Base-by-base conservation (phyloP, 345 rosid species). In the Salix caprea region DNA sequence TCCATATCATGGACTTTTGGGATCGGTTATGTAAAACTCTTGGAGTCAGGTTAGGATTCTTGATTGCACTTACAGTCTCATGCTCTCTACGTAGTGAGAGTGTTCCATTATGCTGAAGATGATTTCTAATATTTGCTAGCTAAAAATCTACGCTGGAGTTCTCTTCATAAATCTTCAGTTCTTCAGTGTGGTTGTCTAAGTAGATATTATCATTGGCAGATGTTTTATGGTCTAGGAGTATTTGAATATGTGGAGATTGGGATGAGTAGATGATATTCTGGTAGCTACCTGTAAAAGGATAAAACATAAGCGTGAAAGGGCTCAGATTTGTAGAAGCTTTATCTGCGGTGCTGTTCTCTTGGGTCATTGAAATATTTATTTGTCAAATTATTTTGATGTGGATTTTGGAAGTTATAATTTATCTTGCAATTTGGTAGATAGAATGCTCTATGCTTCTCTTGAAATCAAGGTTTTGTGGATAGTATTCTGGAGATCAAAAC, bases 1-100 rank as follows among this genome's bases (percentile, higher is more conserved):
- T 86, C 70, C 87, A 85, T 67, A 89, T 88, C 44, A 91, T 89
- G 90, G 85, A 87, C 81, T 91, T 91, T 74, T 91, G 92, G 95
- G 92, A 91, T 79, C 89, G 92, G 15, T 74, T 91, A 39, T 89
- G 92, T 79, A 85, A 77, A 65, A 62, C 72, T 50, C 95, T 91
- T 74, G 84, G 80, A 36, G 93, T 87, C 82, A 88, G 95, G 94
- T 90, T 62, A 69, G 71, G 34, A 58, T 67, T 67, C 46, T 69
- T 7, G 12, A 65, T 71, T 65, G 36, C 12, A 16, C 19, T 64
- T 11, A 1, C 19, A 32, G 14, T 23, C 50, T 19, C 66, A 67
- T 75, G 18, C 50, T 21, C 26, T 14, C 39, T 37, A 16, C 23
- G 10, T 21, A 44, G 11, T 13, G 26, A 39, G 50, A 74, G 13